Conservation (phyloP, 805 yeast genomes). For the Sungouiozyma intestinalis region DNA sequence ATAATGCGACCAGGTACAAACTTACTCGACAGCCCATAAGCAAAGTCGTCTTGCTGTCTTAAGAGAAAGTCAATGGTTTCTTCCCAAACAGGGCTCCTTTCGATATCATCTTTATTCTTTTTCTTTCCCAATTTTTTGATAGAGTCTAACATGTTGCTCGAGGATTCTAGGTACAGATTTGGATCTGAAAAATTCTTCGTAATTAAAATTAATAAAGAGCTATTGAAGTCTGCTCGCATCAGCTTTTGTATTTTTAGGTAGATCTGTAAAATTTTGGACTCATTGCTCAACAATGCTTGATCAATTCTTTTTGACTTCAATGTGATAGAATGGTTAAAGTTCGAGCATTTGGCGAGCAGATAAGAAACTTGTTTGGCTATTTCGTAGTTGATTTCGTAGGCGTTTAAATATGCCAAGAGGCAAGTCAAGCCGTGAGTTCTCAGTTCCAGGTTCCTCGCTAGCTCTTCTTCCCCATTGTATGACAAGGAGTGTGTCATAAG, state of each 20-base stretch:
- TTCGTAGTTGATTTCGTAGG: constrained; percentile 31
- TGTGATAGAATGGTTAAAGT: constrained; percentile 24
- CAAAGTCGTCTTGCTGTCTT: constrained; percentile 32
- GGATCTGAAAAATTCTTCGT: constrained; percentile 38
- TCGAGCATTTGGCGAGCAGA: constrained; percentile 35
- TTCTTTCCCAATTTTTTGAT: constrained; percentile 11
- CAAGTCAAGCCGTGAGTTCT: constrained; percentile 52
- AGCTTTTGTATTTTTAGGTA: constrained; percentile 30
- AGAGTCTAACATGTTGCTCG: constrained; percentile 8
- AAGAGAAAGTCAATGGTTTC: constrained; percentile 17
- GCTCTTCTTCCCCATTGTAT: constrained; percentile 28
- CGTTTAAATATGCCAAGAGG: constrained; percentile 40
- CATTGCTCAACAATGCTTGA: constrained; percentile 29
- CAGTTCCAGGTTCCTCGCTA: constrained; percentile 37
- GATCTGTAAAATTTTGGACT: constrained; percentile 37
- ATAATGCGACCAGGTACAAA: constrained; percentile 29
- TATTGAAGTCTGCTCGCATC: constrained; percentile 31
- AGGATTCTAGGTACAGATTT: constrained; percentile 22
- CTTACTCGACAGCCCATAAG: constrained; percentile 47
- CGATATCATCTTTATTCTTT: constrained; percentile 10
- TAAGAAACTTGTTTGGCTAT: constrained; percentile 37
- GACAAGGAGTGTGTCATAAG: constrained; percentile 42
- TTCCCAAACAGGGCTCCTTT: constrained; percentile 9
- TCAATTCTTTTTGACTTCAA: constrained; percentile 22
- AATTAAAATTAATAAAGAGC: constrained; percentile 32